Evolutionary conservation across 768 basidiomycete species (phyloP).

Genomic region (Mycena venus): DNA sequence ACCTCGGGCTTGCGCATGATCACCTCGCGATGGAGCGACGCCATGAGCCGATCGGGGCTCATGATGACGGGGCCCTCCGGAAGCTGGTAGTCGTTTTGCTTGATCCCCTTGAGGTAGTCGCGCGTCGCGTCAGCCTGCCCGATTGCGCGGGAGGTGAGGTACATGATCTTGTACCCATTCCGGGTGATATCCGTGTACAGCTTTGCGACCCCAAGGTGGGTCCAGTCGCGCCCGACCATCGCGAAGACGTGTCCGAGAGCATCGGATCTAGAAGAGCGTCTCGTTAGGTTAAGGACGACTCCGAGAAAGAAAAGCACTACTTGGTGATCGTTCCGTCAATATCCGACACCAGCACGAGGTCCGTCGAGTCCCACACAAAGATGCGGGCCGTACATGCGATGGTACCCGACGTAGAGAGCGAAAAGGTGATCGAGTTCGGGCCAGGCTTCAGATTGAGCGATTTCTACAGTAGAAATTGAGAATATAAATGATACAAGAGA

Average conservation of each 20-base stretch:
- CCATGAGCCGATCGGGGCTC: constrained; percentile 97
- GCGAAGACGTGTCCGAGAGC: constrained; percentile 97
- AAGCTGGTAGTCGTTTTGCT: constrained; percentile 95
- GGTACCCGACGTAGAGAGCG: constrained; percentile 84
- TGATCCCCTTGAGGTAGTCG: constrained; percentile 94
- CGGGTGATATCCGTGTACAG: constrained; percentile 95
- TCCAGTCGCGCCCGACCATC: constrained; percentile 99
- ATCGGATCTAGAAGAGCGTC: constrained; percentile 76
- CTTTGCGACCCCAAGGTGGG: constrained; percentile 96
- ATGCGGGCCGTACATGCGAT: constrained; percentile 92
- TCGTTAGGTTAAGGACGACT: too few relatives aligned
- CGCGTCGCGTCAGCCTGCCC: constrained; percentile 98
- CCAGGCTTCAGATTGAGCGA: constrained; percentile 86
- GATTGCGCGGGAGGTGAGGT: constrained; percentile 96
- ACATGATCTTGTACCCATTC: constrained; percentile 98
- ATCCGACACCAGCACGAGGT: constrained; percentile 93
- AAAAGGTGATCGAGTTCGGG: constrained; percentile 93
- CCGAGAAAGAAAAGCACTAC: too few relatives aligned
- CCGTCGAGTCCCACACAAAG: constrained; percentile 95
- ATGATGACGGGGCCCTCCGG: constrained; percentile 99
- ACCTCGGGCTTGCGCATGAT: constrained; percentile 99
- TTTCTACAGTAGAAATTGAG: constrained; percentile 66
- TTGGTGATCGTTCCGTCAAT: constrained; percentile 99
- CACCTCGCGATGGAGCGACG: constrained; percentile 95
- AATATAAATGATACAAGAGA: background rate